Evolutionary conservation across 139 green algal genomes (phyloP), one percentile per base, ranked within the genome.

Genomic region (Chlorella sp.): DNA sequence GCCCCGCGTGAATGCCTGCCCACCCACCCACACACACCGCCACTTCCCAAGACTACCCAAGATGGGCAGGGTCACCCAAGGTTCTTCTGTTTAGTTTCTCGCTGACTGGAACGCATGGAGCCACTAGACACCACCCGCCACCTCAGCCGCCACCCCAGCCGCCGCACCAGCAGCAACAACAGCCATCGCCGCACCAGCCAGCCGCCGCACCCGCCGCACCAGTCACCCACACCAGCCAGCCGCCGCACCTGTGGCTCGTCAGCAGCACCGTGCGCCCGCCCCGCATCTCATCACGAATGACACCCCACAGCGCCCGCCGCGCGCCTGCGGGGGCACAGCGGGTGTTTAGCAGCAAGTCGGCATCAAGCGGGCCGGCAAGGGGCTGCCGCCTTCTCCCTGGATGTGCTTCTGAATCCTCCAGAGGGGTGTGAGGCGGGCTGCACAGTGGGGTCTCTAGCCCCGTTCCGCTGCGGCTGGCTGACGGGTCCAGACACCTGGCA

Each of bases 161-260:
- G n/a, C n/a, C 22, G 64, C 24, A 30, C 64, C 22, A 73, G 64
- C 96, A 97, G n/a, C n/a, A n/a, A n/a, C n/a, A n/a, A n/a, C 61
- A 26, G 61, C 61, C 75, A 89, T 34, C 39, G 9, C 76, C 24
- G 32, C 86, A 99, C 93, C 40, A 94, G 96, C 89, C 99, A 97
- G 68, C 94, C n/a, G 14, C 98, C 96, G 96, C 99, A 99, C 61
- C 90, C 94, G 83, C 28, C 53, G 76, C 76, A n/a, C 5, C 76
- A 48, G 76, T 18, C 15, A 57, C 32, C 19, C 96, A 97, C 86
- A 99, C 93, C 40, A 94, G 96, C 89, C 99, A 97, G 68, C 94
- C n/a, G 14, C 98, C 96, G 96, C 99, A 99, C 61, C 90, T 95
- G 83, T 85, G 71, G 89, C 92, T 90, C 39, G 76, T 90, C 18